Evolutionary conservation across 2,329 filamentous ascomycete species (phyloP), one percentile per base, ranked within the genome.

Genomic region (Ambrosiella xylebori): DNA sequence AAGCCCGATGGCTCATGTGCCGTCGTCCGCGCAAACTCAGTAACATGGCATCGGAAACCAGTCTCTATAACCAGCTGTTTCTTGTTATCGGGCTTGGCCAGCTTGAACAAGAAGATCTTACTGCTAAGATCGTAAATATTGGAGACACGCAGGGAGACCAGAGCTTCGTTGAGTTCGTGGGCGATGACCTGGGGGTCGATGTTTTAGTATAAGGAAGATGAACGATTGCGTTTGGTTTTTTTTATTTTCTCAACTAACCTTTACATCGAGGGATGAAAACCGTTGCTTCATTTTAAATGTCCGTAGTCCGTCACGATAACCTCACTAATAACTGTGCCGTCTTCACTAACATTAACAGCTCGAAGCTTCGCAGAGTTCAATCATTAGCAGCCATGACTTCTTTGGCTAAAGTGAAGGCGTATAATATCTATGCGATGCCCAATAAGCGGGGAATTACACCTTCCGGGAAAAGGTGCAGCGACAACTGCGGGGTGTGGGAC

Each of bases 71-170:
- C 76, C 36, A 98, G 77, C 69, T 97, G 91, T 68, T 93, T 85
- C 70, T 90, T 89, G 64, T 84, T 79, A 66, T 91, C 84, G 49
- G 91, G 88, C 69, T 93, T 95, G 58, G 89, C 83, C 67, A 98
- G 93, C 68, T 96, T 97, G 70, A 98, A 79, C 35, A 97, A 82
- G 67, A 97, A 88, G 66, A 97, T 96, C 67, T 91, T 89, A 63
- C 89, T 89, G 62, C 88, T 95, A 61, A 98, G 81, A 69, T 98
- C 93, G 73, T 98, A 97, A 68, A 96, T 84, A 68, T 98, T 98
- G 62, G 87, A 82, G 55, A 97, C 79, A 62, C 93, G 86, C 62
- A 97, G 77, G 60, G 81, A 81, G 60, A 85, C 80, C 57, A 98
- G 78, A 63, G 78, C 80, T 62, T 79, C 75, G 61, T 88, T 84